Base-by-base conservation (phyloP, 2,329 filamentous ascomycete species). In the Daldinia sp. region DNA sequence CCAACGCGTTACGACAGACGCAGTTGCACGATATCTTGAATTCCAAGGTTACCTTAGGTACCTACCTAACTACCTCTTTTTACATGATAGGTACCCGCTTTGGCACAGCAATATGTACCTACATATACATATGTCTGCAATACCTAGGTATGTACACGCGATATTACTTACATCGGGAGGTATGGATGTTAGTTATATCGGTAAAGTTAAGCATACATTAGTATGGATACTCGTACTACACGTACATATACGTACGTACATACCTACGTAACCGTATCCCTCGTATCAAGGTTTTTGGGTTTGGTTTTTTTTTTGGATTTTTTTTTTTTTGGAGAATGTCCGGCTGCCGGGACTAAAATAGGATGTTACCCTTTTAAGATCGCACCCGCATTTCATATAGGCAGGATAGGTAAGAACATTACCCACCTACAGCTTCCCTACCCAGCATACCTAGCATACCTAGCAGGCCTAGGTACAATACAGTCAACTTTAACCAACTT, bases 311-410 rank as follows among this genome's bases (percentile, higher is more conserved):
- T n/a, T n/a, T n/a, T n/a, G n/a, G n/a, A n/a, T n/a, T n/a, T n/a
- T n/a, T n/a, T n/a, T n/a, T n/a, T n/a, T 32, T 60, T 58, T 47
- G 17, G 30, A 53, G 27, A 61, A 64, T 52, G 45, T 48, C 54
- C 54, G 63, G 54, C 50, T 43, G 21, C 47, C 55, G 58, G 51
- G 32, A 34, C 30, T 63, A 66, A 66, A 57, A 59, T 60, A 63
- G 49, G 29, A 19, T 32, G 17, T 30, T 29, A 13, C 27, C 15
- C n/a, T 23, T 13, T 41, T 48, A 23, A 21, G 30, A 27, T 27
- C 3, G 11, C 6, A 27, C 7, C 11, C 11, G 41, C 23, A 45
- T 27, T 13, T 5, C 10, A 45, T 32, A 11, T 32, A 32, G 6
- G 29, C 6, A 32, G 29, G n/a, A n/a, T 45, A 45, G 41, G 23